A percentile compares a stretch with the other conserved stretches of the same genome.
phyloP scores from a whole-genome alignment of 1,284 basidiomycete genomes.

The Golubevia pallescens region DNA sequence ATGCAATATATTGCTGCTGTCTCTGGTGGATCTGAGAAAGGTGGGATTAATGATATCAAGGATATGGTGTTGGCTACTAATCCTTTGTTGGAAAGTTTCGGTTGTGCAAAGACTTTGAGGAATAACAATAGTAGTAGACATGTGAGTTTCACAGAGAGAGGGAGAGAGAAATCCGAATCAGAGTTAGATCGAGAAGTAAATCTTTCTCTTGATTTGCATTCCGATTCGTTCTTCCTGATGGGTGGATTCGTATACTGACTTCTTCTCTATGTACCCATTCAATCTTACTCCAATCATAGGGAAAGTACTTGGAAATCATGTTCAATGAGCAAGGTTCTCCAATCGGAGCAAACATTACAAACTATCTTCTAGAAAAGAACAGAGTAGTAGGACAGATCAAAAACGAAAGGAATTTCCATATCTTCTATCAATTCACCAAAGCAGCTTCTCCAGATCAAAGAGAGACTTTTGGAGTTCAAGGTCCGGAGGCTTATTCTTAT shows the following conservation, averaged over 20 bases:
- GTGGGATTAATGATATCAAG: slow-evolving; percentile 92
- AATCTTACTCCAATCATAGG: slow-evolving; percentile 69
- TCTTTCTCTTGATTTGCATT: background rate
- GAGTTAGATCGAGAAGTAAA: background rate
- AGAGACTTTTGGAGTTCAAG: slow-evolving; percentile 94
- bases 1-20: slow-evolving; percentile 99
- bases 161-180: background rate
- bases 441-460: slow-evolving; percentile 86
- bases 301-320: slow-evolving; percentile 99
- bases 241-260: background rate
- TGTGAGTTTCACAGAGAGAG: slow-evolving; percentile 70
- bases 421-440: slow-evolving; percentile 99
- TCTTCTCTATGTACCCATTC: background rate
- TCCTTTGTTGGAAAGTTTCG: slow-evolving; percentile 95
- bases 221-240: background rate
- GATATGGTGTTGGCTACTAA: slow-evolving; percentile 99
- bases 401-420: slow-evolving; percentile 97
- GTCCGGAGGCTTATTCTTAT: slow-evolving; percentile 93
- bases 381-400: slow-evolving; percentile 94
- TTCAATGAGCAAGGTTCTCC: slow-evolving; percentile 92
- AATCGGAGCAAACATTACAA: slow-evolving; percentile 96
- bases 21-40: no score
- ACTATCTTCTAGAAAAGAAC: slow-evolving; percentile 97
- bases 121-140: slow-evolving; percentile 99
- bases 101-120: slow-evolving; percentile 96